phyloP scores from a whole-genome alignment of 2,329 filamentous ascomycete species.

The Trichoderma arundinaceum region DNA sequence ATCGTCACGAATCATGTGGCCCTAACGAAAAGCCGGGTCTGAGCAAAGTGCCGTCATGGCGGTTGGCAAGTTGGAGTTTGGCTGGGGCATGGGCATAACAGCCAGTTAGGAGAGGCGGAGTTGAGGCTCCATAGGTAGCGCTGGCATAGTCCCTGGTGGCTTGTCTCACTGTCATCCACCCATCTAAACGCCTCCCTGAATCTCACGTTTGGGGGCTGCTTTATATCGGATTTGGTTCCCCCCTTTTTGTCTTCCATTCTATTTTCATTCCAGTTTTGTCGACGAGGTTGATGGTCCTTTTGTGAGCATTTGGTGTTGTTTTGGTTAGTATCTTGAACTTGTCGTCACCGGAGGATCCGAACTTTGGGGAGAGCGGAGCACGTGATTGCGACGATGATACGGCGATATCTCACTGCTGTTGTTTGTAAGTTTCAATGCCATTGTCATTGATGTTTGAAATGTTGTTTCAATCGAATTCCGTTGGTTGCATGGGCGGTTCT shows the following conservation, averaged over 20 bases:
- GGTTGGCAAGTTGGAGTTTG: background rate
- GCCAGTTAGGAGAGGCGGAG: conserved; percentile 3
- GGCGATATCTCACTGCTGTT: background rate
- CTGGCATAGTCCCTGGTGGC: conserved; percentile 1
- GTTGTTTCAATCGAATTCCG: no score
- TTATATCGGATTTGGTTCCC: background rate
- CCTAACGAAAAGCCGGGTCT: background rate
- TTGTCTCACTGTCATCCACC: conserved; percentile 19
- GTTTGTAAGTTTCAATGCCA: conserved; percentile 1
- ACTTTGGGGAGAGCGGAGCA: background rate
- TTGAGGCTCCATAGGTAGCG: background rate
- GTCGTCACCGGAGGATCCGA: background rate
- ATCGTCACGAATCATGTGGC: background rate
- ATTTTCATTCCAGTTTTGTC: background rate
- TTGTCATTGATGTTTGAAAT: no score
- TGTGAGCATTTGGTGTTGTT: background rate
- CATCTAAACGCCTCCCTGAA: no score
- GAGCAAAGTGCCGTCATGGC: background rate
- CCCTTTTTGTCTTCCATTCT: background rate
- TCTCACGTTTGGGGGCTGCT: no score
- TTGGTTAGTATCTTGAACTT: background rate
- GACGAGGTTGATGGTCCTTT: background rate
- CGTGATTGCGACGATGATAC: conserved; percentile 12
- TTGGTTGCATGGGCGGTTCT: background rate
- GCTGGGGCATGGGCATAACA: background rate